Percentiles rank a stretch among this genome's conserved stretches.
These are phyloP conservation scores for Didymosphaeria variabile DNA, from an alignment of 2,329 filamentous ascomycete species.

Conservation along the genomic window DNA sequence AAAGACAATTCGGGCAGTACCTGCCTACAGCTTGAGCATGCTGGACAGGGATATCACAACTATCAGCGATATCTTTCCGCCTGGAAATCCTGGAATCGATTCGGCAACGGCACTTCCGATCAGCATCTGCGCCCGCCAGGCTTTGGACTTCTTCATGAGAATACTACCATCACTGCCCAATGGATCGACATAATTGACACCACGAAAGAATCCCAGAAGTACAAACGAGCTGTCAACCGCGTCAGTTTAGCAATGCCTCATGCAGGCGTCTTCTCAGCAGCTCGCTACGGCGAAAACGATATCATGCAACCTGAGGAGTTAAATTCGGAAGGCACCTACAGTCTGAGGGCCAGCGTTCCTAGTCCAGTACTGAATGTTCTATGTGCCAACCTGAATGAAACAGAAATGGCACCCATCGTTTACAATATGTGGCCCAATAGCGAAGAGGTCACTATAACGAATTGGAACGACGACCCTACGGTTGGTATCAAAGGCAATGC, in stretches of 20 bases:
- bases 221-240: slow-evolving; percentile 74
- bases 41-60: slow-evolving; percentile 75
- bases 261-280: slow-evolving; percentile 71
- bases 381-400: slow-evolving; percentile 70
- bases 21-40: slow-evolving; percentile 75
- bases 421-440: slow-evolving; percentile 69
- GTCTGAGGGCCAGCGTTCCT: slow-evolving; percentile 72
- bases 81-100: slow-evolving; percentile 62
- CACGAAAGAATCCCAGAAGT: slow-evolving; percentile 57
- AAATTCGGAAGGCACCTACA: slow-evolving; percentile 73
- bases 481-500: slow-evolving; percentile 25
- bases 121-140: slow-evolving; percentile 65
- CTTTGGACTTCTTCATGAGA: slow-evolving; percentile 72
- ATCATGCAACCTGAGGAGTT: slow-evolving; percentile 73
- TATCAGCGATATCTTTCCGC: slow-evolving; percentile 67
- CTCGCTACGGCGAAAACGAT: slow-evolving; percentile 66
- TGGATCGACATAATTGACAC: slow-evolving; percentile 74
- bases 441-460: slow-evolving; percentile 32
- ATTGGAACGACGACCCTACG: slow-evolving; percentile 25
- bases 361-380: slow-evolving; percentile 76
- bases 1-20: slow-evolving; percentile 56
- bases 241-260: slow-evolving; percentile 82
- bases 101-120: slow-evolving; percentile 55
- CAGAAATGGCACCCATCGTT: slow-evolving; percentile 71
- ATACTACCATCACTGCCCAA: slow-evolving; percentile 73